Percentiles rank a stretch among this genome's conserved stretches.
These are phyloP conservation scores for Talaromyces amestolkiae DNA, from an alignment of 2,329 filamentous ascomycete species.

Conservation along the genomic window DNA sequence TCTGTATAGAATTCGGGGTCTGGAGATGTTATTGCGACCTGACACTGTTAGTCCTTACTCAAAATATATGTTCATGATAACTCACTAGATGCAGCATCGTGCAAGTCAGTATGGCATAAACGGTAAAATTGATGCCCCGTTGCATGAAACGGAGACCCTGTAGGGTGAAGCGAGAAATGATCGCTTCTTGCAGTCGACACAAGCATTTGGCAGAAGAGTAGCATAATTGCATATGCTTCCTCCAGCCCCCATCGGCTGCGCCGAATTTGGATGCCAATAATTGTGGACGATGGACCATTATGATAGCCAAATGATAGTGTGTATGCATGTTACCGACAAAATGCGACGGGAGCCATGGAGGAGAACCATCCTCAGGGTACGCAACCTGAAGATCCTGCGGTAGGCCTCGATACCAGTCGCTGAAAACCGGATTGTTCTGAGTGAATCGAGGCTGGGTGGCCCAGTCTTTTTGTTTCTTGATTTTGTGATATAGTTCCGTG, in stretches of 20 bases:
- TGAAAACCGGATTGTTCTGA: constrained; percentile 73
- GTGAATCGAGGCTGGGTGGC: constrained; percentile 80
- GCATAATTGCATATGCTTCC: constrained; percentile 80
- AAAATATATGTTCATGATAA: constrained; percentile 24
- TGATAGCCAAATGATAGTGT: constrained; percentile 80
- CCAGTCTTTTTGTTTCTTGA: constrained; percentile 80
- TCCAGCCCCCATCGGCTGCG: constrained; percentile 71
- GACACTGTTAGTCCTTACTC: neutral
- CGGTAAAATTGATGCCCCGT: constrained; percentile 88
- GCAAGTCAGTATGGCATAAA: constrained; percentile 88
- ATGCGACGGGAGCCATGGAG: constrained; percentile 81
- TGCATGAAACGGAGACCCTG: constrained; percentile 86
- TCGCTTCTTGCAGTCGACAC: constrained; percentile 81
- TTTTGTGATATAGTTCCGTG: constrained; percentile 68
- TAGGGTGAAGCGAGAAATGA: constrained; percentile 73
- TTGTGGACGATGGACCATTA: constrained; percentile 85
- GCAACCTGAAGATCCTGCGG: constrained; percentile 74
- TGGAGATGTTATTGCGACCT: constrained; percentile 91
- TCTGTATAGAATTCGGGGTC: constrained; percentile 84
- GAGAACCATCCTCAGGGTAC: constrained; percentile 73
- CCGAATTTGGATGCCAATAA: constrained; percentile 74
- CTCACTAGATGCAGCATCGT: constrained; percentile 89
- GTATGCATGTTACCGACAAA: constrained; percentile 86
- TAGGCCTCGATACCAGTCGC: constrained; percentile 71
- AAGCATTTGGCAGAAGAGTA: constrained; percentile 80